phyloP scores from a whole-genome alignment of 257 asterid genomes.

The Gentiana macrophylla region DNA sequence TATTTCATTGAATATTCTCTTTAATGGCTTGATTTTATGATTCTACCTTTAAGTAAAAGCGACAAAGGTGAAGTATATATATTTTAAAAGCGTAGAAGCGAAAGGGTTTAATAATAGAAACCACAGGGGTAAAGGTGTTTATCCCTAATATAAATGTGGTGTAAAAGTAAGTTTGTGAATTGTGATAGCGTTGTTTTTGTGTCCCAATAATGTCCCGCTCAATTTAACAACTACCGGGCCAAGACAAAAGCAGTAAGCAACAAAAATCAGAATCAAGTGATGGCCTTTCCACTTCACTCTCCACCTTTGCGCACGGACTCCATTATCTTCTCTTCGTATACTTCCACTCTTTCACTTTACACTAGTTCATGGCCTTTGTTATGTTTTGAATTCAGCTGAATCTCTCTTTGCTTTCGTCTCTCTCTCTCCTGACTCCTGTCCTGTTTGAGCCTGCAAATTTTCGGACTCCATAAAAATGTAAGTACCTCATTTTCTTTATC shows the following conservation, averaged over 20 bases:
- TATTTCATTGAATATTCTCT: too few relatives aligned
- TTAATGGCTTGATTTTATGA: too few relatives aligned
- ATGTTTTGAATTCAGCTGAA: background rate
- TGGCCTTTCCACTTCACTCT: background rate
- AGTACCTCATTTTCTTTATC: background rate
- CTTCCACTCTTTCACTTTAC: background rate
- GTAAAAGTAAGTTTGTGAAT: too few relatives aligned
- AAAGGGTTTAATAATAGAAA: too few relatives aligned
- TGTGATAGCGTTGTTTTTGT: too few relatives aligned
- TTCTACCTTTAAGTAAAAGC: too few relatives aligned
- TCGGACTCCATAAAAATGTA: conserved; percentile 1
- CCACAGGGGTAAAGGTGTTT: too few relatives aligned
- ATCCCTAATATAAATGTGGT: too few relatives aligned
- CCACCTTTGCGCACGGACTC: background rate
- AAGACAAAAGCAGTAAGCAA: background rate
- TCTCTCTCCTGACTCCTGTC: background rate
- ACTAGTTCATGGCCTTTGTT: background rate
- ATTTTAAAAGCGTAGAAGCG: too few relatives aligned
- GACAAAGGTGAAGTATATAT: too few relatives aligned
- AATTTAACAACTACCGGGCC: background rate
- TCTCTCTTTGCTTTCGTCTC: too few relatives aligned
- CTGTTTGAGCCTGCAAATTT: background rate
- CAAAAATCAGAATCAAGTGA: background rate
- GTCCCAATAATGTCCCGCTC: too few relatives aligned
- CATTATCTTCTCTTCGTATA: background rate